Evolutionary conservation across 78 protist genomes (phyloP).

Genomic region (Dictyostelium intermedium): DNA sequence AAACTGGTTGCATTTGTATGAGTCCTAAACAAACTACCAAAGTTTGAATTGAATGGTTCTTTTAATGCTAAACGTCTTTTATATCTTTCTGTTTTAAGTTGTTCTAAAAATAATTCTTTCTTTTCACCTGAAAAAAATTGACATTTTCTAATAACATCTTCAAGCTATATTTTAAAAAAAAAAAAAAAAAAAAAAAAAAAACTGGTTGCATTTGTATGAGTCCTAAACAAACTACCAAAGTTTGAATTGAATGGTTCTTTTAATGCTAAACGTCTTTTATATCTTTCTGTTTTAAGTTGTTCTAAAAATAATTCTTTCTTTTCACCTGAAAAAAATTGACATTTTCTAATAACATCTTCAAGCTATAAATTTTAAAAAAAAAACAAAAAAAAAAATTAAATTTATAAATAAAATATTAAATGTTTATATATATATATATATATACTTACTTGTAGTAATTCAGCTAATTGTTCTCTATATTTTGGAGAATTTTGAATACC

Average conservation of each 20-base stretch:
- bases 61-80: constrained; percentile 24
- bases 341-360: constrained; percentile 34
- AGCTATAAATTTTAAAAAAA: not conserved
- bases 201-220: constrained; percentile 59
- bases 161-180: not conserved
- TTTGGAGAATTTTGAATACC: constrained; percentile 76
- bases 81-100: constrained; percentile 49
- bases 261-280: constrained; percentile 18
- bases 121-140: constrained; percentile 35
- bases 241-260: constrained; percentile 58
- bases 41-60: constrained; percentile 51
- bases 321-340: constrained; percentile 44
- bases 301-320: constrained; percentile 35
- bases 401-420: not conserved
- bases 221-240: constrained; percentile 69
- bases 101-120: constrained; percentile 30
- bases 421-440: no score
- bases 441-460: constrained; percentile 12
- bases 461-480: constrained; percentile 45
- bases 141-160: constrained; percentile 36
- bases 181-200: not conserved
- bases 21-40: constrained; percentile 72
- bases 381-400: not conserved
- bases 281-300: constrained; percentile 38
- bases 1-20: constrained; percentile 59